phyloP scores from a whole-genome alignment of 2,329 filamentous ascomycete genomes.

The Trichoderma oligosporum region DNA sequence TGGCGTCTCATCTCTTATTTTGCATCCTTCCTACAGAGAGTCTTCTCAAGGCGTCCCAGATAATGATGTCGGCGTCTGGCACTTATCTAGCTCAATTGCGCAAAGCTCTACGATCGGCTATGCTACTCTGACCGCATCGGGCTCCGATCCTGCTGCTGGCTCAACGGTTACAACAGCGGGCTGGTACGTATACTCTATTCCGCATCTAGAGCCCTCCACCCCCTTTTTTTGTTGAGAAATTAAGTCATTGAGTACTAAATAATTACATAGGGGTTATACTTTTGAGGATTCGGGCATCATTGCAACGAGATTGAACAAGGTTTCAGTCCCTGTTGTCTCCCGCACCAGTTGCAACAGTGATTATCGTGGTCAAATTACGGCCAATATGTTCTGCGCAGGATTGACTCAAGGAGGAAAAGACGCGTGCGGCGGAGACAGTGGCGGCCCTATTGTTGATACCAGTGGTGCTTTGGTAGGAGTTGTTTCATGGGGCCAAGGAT shows the following conservation, averaged over 20 bases:
- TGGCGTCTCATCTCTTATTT: constrained; percentile 24
- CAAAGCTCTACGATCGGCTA: constrained; percentile 27
- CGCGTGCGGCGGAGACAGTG: constrained; percentile 33
- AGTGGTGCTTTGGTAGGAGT: constrained; percentile 26
- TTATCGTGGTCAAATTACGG: constrained; percentile 28
- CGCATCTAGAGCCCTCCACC: neutral
- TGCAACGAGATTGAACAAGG: constrained; percentile 30
- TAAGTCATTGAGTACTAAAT: constrained; percentile 2
- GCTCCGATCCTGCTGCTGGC: constrained; percentile 28
- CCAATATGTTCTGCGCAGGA: constrained; percentile 35
- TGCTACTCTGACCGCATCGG: constrained; percentile 25
- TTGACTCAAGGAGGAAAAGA: constrained; percentile 29
- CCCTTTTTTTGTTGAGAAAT: no score
- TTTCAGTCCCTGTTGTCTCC: constrained; percentile 30
- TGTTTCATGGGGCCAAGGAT: constrained; percentile 33
- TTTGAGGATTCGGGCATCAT: constrained; percentile 18
- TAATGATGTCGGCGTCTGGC: constrained; percentile 32
- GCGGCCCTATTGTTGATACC: constrained; percentile 31
- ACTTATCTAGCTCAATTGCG: constrained; percentile 27
- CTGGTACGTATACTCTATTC: constrained; percentile 24
- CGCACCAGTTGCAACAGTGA: constrained; percentile 27
- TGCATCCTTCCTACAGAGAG: constrained; percentile 29
- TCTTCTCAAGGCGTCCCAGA: constrained; percentile 13
- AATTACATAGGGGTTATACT: constrained; percentile 25
- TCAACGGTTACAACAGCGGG: constrained; percentile 27